Conservation (phyloP, 2,329 filamentous ascomycete species). For the Rugonectria rugulosa region DNA sequence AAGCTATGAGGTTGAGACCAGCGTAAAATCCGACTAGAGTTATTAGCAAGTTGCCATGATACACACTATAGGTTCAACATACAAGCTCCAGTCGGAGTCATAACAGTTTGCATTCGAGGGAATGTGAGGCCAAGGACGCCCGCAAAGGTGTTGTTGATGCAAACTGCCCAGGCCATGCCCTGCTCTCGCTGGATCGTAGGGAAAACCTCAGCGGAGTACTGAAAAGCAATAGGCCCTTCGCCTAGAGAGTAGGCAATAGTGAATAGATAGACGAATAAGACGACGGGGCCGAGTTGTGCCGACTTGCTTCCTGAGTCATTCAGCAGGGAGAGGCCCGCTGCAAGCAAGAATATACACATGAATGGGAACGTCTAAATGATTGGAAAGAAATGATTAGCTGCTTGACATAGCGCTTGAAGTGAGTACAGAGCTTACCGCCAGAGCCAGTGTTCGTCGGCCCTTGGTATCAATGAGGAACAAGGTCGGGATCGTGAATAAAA, state of each 20-base stretch:
- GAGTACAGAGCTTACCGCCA: slow-evolving; percentile 30
- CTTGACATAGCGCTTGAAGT: accelerated
- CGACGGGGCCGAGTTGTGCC: slow-evolving; percentile 39
- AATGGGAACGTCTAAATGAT: slow-evolving; percentile 44
- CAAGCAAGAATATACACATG: slow-evolving; percentile 45
- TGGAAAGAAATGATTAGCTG: neutral
- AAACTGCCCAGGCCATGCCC: slow-evolving; percentile 49
- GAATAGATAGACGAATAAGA: slow-evolving; percentile 47
- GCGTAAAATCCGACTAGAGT: slow-evolving; percentile 49
- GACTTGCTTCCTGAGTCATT: slow-evolving; percentile 32
- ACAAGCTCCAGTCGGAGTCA: slow-evolving; percentile 45
- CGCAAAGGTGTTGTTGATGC: slow-evolving; percentile 45
- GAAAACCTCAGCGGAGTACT: slow-evolving; percentile 50
- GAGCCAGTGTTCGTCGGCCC: slow-evolving; percentile 31
- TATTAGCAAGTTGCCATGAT: too few relatives aligned
- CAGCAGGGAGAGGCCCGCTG: slow-evolving; percentile 42
- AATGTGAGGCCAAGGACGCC: slow-evolving; percentile 42
- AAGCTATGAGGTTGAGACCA: slow-evolving; percentile 52
- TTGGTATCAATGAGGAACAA: slow-evolving; percentile 39
- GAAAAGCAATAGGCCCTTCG: slow-evolving; percentile 48
- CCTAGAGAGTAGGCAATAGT: slow-evolving; percentile 47
- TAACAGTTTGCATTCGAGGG: slow-evolving; percentile 42
- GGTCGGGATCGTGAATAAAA: slow-evolving; percentile 41
- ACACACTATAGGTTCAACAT: slow-evolving; percentile 6
- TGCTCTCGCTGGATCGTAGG: slow-evolving; percentile 48